Evolutionary conservation across 768 basidiomycete genomes (phyloP).

Genomic region (Atractiella rhizophila): DNA sequence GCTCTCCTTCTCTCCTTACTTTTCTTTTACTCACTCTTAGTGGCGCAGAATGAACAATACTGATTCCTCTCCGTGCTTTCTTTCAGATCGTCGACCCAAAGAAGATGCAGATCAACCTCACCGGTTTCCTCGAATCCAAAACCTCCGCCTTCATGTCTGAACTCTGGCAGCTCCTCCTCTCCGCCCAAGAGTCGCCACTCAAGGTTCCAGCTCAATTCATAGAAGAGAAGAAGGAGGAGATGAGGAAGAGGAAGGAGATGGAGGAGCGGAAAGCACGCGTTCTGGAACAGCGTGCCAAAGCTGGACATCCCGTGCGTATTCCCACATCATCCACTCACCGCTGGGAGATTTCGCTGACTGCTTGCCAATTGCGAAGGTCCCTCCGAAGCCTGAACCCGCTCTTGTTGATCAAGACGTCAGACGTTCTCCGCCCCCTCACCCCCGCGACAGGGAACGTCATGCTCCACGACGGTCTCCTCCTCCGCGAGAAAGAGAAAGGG

Average conservation of each 20-base stretch:
- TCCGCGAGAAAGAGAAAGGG: neutral
- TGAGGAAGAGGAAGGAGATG: conserved; percentile 30
- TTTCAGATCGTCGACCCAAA: conserved; percentile 61
- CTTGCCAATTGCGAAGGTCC: neutral
- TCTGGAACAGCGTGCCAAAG: conserved; percentile 1
- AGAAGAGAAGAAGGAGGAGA: conserved; percentile 75
- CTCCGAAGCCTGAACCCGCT: neutral
- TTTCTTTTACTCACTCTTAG: neutral
- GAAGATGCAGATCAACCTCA: conserved; percentile 84
- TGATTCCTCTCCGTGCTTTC: neutral
- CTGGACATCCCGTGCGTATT: neutral
- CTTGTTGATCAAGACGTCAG: neutral
- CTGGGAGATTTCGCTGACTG: too few relatives aligned
- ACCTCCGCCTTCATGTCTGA: conserved; percentile 65
- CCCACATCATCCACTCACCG: neutral
- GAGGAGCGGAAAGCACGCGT: conserved; percentile 35
- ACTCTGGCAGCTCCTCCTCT: conserved; percentile 74
- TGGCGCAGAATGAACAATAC: neutral
- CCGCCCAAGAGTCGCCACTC: conserved; percentile 65
- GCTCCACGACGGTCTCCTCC: neutral
- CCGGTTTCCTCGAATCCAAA: conserved; percentile 70
- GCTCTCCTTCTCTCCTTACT: neutral
- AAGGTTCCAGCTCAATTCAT: conserved; percentile 76
- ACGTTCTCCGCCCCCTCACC: neutral
- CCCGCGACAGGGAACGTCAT: neutral